phyloP scores from a whole-genome alignment of 2,329 filamentous ascomycete genomes.

The Leptographium lundbergii region DNA sequence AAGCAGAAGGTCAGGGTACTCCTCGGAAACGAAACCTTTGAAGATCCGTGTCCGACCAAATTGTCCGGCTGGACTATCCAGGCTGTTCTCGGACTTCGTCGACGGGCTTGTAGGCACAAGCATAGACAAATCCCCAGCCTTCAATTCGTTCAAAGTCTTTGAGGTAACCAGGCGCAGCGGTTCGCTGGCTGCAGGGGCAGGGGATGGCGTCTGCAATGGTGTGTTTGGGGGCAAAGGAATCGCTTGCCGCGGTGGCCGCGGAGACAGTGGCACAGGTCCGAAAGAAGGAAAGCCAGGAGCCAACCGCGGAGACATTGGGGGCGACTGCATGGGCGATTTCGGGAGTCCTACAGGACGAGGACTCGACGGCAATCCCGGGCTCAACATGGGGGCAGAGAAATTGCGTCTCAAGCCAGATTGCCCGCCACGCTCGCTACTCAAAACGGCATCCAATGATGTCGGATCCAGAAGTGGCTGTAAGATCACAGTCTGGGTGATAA shows the following conservation, averaged over 20 bases:
- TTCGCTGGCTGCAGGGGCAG: conserved; percentile 16
- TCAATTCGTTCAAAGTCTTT: conserved; percentile 25
- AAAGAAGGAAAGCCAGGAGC: conserved; percentile 10
- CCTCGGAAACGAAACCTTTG: conserved; percentile 68
- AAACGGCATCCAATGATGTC: conserved; percentile 39
- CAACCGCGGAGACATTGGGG: conserved; percentile 57
- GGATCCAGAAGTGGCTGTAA: conserved; percentile 12
- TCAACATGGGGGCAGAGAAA: conserved; percentile 34
- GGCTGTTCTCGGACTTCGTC: conserved; percentile 14
- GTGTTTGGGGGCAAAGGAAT: conserved; percentile 62
- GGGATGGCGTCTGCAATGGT: conserved; percentile 48
- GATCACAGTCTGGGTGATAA: conserved; percentile 19
- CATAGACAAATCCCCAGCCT: conserved; percentile 12
- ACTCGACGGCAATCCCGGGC: conserved; percentile 46
- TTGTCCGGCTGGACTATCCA: conserved; percentile 21
- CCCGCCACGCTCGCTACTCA: conserved; percentile 24
- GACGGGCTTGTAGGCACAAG: conserved; percentile 14
- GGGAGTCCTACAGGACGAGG: conserved; percentile 41
- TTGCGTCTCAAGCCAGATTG: neutral
- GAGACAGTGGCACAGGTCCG: conserved; percentile 37
- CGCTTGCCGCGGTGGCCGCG: conserved; percentile 60
- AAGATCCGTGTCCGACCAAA: conserved; percentile 43
- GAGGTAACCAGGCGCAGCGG: conserved; percentile 25
- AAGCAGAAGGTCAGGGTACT: conserved; percentile 75
- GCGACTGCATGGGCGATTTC: conserved; percentile 42